phyloP scores from a whole-genome alignment of 768 basidiomycete species.

The Sarcodon sp. region DNA sequence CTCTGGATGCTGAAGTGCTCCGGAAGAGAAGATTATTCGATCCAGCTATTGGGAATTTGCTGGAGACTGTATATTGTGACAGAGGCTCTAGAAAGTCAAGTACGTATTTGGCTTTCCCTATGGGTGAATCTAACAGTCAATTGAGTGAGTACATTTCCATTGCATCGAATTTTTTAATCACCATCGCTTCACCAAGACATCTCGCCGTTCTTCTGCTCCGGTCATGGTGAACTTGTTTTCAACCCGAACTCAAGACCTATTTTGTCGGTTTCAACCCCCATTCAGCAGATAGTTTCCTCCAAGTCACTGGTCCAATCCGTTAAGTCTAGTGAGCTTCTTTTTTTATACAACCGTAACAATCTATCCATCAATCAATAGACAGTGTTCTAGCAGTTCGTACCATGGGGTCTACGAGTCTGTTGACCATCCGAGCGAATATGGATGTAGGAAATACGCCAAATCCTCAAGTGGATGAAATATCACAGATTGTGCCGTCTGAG shows the following conservation, averaged over 20 bases:
- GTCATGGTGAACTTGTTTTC: constrained; percentile 17
- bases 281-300: constrained; percentile 36
- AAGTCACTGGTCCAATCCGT: constrained; percentile 4
- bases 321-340: constrained; percentile 7
- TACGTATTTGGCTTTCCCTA: constrained; percentile 42
- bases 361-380: constrained; percentile 1
- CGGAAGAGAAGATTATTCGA: constrained; percentile 33
- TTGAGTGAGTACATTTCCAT: constrained; percentile 37
- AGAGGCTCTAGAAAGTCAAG: constrained; percentile 11
- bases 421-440: background rate
- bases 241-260: constrained; percentile 28
- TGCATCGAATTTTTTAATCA: background rate
- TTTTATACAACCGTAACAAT: background rate
- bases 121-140: constrained; percentile 43
- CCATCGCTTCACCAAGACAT: constrained; percentile 27
- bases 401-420: constrained; percentile 4
- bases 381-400: constrained; percentile 10
- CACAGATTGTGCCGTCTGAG: background rate
- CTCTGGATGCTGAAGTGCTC: constrained; percentile 25
- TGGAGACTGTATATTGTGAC: constrained; percentile 27
- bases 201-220: constrained; percentile 24
- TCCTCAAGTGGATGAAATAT: background rate
- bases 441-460: background rate
- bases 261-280: constrained; percentile 49
- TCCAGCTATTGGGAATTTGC: constrained; percentile 39